Base-by-base conservation (phyloP, 2,329 filamentous ascomycete genomes). In the Didymella segeticola region DNA sequence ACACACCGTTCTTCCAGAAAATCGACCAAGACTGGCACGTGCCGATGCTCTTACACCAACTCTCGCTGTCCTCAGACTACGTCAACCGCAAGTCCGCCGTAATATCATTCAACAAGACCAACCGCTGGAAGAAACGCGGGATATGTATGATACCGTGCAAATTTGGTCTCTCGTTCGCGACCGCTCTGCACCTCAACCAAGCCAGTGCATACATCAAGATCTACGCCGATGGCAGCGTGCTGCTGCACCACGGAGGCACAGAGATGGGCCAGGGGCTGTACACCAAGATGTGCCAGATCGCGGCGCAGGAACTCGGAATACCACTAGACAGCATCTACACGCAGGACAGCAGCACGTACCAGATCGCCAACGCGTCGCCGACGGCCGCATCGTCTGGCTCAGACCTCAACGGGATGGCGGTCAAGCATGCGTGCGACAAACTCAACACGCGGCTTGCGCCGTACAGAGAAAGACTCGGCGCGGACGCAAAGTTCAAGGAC, bases 201-300 rank as follows among this genome's bases (percentile, higher is more conserved):
- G 93, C 93, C 1, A 92, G 91, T 48, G 93, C 93, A 1, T 80
- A 97, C 45, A 90, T 98, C 8, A 93, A 98, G 74, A 91, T 98
- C 56, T 98, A 97, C 71, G 93, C 96, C 68, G 93, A 98, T 63
- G 93, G 95, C 0, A 95, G 90, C 9, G 83, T 98, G 5, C 81
- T 98, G 1, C 88, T 98, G 7, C 93, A 95, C 2, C 95, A 98
- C 63, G 95, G 93, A 47, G 95, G 93, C 56, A 96, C 91, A 0
- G 93, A 98, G 75, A 98, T 98, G 93, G 93, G 93, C 1, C 93
- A 98, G 75, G 93, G 93, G 1, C 80, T 98, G 10, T 90, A 97
- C 75, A 98, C 93, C 3, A 98, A 98, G 78, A 96, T 98, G 87
- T 88, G 86, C 42, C 93, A 96, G 83, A 91, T 98, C 53, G 92